Conservation (phyloP, 2,329 filamentous ascomycete genomes). For the Pseudogymnoascus sp. region DNA sequence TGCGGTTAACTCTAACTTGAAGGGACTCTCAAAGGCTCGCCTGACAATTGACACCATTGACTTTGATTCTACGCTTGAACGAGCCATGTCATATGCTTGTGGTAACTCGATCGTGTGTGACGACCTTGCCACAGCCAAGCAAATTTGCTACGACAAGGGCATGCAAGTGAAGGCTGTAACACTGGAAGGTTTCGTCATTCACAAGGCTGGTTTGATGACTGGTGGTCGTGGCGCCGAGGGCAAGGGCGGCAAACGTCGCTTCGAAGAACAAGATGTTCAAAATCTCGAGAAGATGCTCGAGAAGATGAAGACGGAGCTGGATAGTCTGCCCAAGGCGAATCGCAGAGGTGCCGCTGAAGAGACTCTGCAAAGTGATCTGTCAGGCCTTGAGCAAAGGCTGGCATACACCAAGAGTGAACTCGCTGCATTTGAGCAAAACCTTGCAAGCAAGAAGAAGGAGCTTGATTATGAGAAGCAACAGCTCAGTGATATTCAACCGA, state of each 20-base stretch:
- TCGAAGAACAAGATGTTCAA: slow-evolving; percentile 85
- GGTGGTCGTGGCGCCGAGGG: slow-evolving; percentile 77
- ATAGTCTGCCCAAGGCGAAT: slow-evolving; percentile 71
- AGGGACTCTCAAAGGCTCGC: slow-evolving; percentile 78
- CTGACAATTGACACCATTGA: slow-evolving; percentile 95
- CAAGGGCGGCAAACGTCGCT: slow-evolving; percentile 70
- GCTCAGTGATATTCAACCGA: slow-evolving; percentile 69
- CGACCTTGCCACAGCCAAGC: slow-evolving; percentile 75
- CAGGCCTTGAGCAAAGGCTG: slow-evolving; percentile 71
- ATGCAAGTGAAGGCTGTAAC: slow-evolving; percentile 94
- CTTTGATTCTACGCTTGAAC: slow-evolving; percentile 80
- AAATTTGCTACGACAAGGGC: slow-evolving; percentile 75
- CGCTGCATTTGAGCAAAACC: slow-evolving; percentile 71
- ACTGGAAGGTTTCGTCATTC: slow-evolving; percentile 87
- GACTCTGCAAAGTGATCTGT: slow-evolving; percentile 69
- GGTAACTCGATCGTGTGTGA: slow-evolving; percentile 95
- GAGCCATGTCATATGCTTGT: slow-evolving; percentile 91
- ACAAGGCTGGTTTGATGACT: slow-evolving; percentile 94
- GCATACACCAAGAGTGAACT: slow-evolving; percentile 68
- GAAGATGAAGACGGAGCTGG: slow-evolving; percentile 70
- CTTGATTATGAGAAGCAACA: slow-evolving; percentile 66
- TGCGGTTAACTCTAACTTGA: slow-evolving; percentile 81
- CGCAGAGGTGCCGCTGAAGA: slow-evolving; percentile 74
- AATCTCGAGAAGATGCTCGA: slow-evolving; percentile 71
- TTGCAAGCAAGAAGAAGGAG: slow-evolving; percentile 78